Evolutionary conservation across 306 rosid species (phyloP).

Genomic region (Mucuna pruriens): DNA sequence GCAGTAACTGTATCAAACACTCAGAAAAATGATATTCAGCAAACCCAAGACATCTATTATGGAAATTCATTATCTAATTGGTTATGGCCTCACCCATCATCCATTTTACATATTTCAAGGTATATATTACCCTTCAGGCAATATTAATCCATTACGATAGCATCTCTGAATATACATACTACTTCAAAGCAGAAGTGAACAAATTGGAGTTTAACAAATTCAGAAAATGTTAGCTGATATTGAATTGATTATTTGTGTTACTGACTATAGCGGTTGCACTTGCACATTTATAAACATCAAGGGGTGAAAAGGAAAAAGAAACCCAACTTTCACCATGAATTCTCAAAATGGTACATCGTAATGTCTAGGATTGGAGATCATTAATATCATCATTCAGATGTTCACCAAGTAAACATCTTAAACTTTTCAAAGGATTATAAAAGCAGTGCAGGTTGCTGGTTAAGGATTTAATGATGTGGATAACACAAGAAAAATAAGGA

Average conservation of each 20-base stretch:
- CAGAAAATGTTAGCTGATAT: neutral
- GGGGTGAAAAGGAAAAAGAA: neutral
- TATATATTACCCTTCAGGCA: neutral
- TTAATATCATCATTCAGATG: constrained; percentile 15
- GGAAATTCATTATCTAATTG: constrained; percentile 16
- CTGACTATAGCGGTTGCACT: neutral
- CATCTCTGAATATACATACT: neutral
- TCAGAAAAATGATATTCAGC: constrained; percentile 26
- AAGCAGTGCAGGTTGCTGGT: neutral
- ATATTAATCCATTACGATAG: neutral
- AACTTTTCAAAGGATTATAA: neutral
- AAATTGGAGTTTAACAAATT: constrained; percentile 1
- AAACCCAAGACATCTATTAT: constrained; percentile 26
- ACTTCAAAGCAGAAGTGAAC: neutral
- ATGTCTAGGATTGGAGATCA: neutral
- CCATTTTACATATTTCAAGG: constrained; percentile 20
- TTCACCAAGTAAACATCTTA: constrained; percentile 13
- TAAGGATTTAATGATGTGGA: neutral
- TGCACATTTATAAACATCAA: neutral
- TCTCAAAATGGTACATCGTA: neutral
- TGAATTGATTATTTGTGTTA: neutral
- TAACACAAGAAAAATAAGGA: neutral
- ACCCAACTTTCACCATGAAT: constrained; percentile 10
- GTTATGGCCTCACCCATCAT: neutral
- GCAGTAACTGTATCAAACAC: constrained; percentile 60